phyloP scores from a whole-genome alignment of 768 basidiomycete genomes.

The Termitomyces sp. region DNA sequence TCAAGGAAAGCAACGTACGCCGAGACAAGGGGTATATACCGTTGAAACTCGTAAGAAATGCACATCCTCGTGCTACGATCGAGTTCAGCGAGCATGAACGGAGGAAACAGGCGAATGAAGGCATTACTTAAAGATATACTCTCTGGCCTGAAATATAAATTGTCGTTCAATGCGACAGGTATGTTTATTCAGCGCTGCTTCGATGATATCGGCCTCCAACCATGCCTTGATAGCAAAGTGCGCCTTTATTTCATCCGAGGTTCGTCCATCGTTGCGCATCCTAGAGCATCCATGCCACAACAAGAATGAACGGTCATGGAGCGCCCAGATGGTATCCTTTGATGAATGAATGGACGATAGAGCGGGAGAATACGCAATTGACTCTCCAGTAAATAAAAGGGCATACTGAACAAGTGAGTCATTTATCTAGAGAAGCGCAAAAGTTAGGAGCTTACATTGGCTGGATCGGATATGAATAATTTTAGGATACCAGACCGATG shows the following conservation, averaged over 20 bases:
- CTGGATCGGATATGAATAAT: constrained; percentile 55
- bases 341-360: constrained; percentile 26
- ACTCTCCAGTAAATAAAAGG: constrained; percentile 74
- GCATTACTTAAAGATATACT: constrained; percentile 73
- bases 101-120: background rate
- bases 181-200: constrained; percentile 56
- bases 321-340: constrained; percentile 73
- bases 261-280: constrained; percentile 40
- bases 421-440: constrained; percentile 1
- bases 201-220: constrained; percentile 65
- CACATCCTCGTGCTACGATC: constrained; percentile 57
- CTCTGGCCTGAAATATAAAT: constrained; percentile 65
- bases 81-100: constrained; percentile 3
- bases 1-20: constrained; percentile 32
- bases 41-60: constrained; percentile 65
- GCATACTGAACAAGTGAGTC: constrained; percentile 43
- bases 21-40: constrained; percentile 54
- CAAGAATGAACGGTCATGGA: constrained; percentile 63
- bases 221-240: constrained; percentile 65
- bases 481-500: constrained; percentile 33
- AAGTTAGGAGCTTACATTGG: constrained; percentile 46
- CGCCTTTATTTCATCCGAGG: constrained; percentile 46
- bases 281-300: constrained; percentile 71
- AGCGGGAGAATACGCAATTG: constrained; percentile 33
- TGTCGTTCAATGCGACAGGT: constrained; percentile 64